Conservation (phyloP, 257 asterid species). For the Lantana camara region DNA sequence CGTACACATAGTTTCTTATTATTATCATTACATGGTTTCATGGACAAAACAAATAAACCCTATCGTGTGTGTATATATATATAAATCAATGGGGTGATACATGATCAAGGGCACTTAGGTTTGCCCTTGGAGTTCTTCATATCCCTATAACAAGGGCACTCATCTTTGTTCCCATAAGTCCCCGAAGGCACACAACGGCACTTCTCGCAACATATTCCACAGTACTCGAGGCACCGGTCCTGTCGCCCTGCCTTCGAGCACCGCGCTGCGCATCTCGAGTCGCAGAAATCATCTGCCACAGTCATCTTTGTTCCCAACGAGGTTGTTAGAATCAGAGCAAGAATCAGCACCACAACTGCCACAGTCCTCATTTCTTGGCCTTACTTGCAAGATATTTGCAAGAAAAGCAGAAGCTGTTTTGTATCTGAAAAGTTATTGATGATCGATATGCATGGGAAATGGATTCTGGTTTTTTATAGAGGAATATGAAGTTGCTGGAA, state of each 20-base stretch:
- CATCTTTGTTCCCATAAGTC: constrained; percentile 50
- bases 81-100: no score
- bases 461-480: constrained; percentile 10
- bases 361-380: no score
- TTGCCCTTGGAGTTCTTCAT: constrained; percentile 51
- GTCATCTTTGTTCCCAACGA: not conserved
- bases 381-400: no score
- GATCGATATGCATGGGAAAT: no score
- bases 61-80: no score
- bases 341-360: not conserved
- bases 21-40: no score
- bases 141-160: constrained; percentile 60
- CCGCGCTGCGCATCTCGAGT: constrained; percentile 38
- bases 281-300: constrained; percentile 24
- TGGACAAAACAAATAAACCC: no score
- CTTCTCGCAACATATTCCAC: constrained; percentile 47
- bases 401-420: no score
- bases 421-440: no score
- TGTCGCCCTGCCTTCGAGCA: constrained; percentile 49
- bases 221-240: constrained; percentile 49
- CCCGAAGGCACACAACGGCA: constrained; percentile 55
- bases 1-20: no score
- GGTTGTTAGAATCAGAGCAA: constrained; percentile 18
- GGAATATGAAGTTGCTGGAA: no score
- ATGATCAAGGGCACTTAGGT: constrained; percentile 58